Evolutionary conservation across 129 eudicot genomes (phyloP), one percentile per base, ranked within the genome.

Genomic region (Heracleum sosnowskyi): DNA sequence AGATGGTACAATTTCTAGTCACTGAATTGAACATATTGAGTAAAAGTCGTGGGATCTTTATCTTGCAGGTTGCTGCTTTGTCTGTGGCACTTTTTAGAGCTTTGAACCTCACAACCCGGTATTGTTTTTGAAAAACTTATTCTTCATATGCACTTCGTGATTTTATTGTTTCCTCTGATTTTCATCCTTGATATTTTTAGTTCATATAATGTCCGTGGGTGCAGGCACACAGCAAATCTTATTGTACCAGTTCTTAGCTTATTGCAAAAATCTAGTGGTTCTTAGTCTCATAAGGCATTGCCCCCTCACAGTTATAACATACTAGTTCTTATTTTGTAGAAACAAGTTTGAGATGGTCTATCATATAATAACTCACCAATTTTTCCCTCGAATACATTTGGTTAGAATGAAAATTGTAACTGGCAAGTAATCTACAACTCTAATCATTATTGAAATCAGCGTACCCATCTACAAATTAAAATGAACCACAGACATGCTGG

Each of bases 11-110:
- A 20, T 35, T 33, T 28, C 24, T 15, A 46, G 5, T 53, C 10
- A 36, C 16, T 72, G 77, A 11, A 57, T 26, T 72, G 77, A 11
- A 57, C 40, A 15, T 73, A 37, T 31, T 28, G 15, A 4, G 44
- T 51, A n/a, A 44, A 78, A 60, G 63, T 73, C 36, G 11, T 60
- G 42, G 24, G 57, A 41, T n/a, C 74, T 36, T 76, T 80, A 76
- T 77, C 31, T 80, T 83, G 77, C 96, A 94, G 98, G 87, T 94
- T 60, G 91, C 91, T 81, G 98, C 98, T 51, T 84, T 94, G 66
- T 91, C 97, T 80, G 98, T 94, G 60, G 92, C 93, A 86, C 66
- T 91, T 44, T 88, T 94, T 80, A 90, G 98, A 83, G 93, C 97
- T 73, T 79, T 94, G 78, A 91, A 90, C 86, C 80, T 94, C 68